Percentiles rank a stretch among this genome's conserved stretches.
phyloP scores from a whole-genome alignment of 2,329 filamentous ascomycete genomes.

The Penicillium sp. region DNA sequence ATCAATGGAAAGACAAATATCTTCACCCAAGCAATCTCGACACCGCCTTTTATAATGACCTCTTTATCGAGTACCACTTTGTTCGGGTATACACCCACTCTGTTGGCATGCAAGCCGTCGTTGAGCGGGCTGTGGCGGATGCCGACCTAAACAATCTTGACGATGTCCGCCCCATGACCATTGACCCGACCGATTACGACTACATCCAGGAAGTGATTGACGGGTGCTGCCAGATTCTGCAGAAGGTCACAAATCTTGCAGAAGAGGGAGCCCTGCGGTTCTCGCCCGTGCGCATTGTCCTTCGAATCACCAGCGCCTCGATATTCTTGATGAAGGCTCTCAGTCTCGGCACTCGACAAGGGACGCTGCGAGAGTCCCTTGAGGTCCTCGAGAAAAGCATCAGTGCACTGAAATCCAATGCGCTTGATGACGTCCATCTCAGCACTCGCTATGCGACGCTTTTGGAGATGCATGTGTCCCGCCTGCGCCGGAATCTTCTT shows the following conservation, averaged over 20 bases:
- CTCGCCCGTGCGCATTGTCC: conserved; percentile 49
- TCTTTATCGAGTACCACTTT: conserved; percentile 50
- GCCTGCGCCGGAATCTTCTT: conserved; percentile 35
- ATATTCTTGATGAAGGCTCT: conserved; percentile 51
- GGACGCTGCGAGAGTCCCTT: conserved; percentile 45
- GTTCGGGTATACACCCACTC: conserved; percentile 41
- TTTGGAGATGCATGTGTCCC: conserved; percentile 43
- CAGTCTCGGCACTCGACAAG: conserved; percentile 46
- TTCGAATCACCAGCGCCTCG: conserved; percentile 50
- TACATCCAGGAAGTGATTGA: conserved; percentile 54
- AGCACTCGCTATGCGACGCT: conserved; percentile 48
- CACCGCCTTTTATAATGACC: conserved; percentile 41
- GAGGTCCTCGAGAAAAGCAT: conserved; percentile 46
- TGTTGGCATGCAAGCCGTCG: conserved; percentile 52
- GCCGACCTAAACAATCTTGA: conserved; percentile 26
- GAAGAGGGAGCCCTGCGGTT: conserved; percentile 45
- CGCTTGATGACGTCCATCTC: conserved; percentile 49
- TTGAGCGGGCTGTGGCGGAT: conserved; percentile 46
- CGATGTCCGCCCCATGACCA: conserved; percentile 38
- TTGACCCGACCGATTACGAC: conserved; percentile 48
- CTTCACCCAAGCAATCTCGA: conserved; percentile 28
- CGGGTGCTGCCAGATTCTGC: conserved; percentile 47
- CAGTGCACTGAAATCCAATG: conserved; percentile 43
- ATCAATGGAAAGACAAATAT: conserved; percentile 35
- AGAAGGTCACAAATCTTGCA: conserved; percentile 45